Evolutionary conservation across 148 eudicot species (phyloP).

Genomic region (Vaccinium myrtillus): DNA sequence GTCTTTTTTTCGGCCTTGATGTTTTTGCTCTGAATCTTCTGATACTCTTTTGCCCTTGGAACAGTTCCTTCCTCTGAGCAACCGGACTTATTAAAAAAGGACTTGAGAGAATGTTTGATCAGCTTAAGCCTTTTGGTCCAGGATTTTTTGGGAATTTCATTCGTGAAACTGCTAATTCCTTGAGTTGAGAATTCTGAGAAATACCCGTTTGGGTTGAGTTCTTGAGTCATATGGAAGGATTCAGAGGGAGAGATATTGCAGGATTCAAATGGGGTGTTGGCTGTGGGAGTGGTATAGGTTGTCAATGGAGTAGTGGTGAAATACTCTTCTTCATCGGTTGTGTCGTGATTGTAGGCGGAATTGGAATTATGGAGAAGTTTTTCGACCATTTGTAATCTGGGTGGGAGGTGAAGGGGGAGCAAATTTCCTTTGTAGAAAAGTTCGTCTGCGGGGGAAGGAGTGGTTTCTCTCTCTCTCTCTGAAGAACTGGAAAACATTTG

Average conservation of each 20-base stretch:
- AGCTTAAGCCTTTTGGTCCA: conserved; percentile 65
- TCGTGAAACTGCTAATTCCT: neutral
- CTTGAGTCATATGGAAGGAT: conserved; percentile 56
- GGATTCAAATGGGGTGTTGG: conserved; percentile 61
- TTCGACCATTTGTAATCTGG: conserved; percentile 63
- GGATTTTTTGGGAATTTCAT: conserved; percentile 36
- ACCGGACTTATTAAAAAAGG: conserved; percentile 49
- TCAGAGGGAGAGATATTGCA: conserved; percentile 63
- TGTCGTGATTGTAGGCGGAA: conserved; percentile 20
- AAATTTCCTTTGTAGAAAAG: conserved; percentile 81
- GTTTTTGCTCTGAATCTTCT: conserved; percentile 3
- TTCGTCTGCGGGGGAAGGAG: conserved; percentile 75
- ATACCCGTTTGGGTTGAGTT: conserved; percentile 57
- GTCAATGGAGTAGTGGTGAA: conserved; percentile 51
- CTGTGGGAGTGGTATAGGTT: conserved; percentile 36
- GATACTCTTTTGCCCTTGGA: conserved; percentile 17
- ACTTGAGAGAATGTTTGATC: conserved; percentile 41
- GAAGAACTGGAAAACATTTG: conserved; percentile 50
- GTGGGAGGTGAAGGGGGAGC: conserved; percentile 82
- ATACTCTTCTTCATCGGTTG: conserved; percentile 14
- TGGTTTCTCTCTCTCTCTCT: conserved; percentile 41
- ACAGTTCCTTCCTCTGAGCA: conserved; percentile 25
- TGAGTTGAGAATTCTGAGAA: conserved; percentile 30
- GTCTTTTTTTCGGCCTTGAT: conserved; percentile 15
- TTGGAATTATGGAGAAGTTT: conserved; percentile 46